Evolutionary conservation across 139 green algal species (phyloP), one percentile per base, ranked within the genome.

Genomic region (Volvox africanus): DNA sequence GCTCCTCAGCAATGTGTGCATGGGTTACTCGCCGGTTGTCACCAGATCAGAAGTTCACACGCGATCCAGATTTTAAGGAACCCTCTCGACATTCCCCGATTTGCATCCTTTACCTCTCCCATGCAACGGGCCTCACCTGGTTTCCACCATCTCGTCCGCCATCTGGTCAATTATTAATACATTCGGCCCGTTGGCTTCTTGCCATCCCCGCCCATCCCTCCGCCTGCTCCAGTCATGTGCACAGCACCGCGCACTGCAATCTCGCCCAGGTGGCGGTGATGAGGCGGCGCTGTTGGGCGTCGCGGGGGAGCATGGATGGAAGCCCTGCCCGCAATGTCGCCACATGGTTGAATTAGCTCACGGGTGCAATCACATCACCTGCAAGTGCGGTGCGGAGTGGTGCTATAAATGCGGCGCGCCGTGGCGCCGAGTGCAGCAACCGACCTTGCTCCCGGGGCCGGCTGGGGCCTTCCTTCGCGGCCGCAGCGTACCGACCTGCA

Each of bases 331-430:
- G 71, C 55, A 85, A 76, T 90, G 86, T 76, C 30, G 86, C 21
- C 14, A 22, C 9, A 21, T 90, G 86, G 86, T 90, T 32, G 86
- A 90, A 73, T 73, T 90, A 50, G 86, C 86, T 55, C 86, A 90
- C 86, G 86, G 86, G 22, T 90, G 86, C 86, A 90, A 90, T 76
- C 86, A 90, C 86, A 90, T 90, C 50, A 90, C 86, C 50, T 90
- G 86, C 86, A 90, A 90, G 86, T 90, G 86, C 75, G 86, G 86
- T 16, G 86, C 86, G 28, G 86, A 90, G 86, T 90, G 86, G 86
- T 90, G 86, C 71, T 90, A 85, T 78, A 73, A 82, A 61, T 86
- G 77, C 88, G 88, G 78, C 9, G 78, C 73, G 77, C 88, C 61
- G 5, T 87, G 77, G 88, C 18, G 86, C 37, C 65, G 75, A 18